A percentile compares a stretch with the other conserved stretches of the same genome.
phyloP scores from a whole-genome alignment of 2,329 filamentous ascomycete species.

The Phialocephala subalpina region DNA sequence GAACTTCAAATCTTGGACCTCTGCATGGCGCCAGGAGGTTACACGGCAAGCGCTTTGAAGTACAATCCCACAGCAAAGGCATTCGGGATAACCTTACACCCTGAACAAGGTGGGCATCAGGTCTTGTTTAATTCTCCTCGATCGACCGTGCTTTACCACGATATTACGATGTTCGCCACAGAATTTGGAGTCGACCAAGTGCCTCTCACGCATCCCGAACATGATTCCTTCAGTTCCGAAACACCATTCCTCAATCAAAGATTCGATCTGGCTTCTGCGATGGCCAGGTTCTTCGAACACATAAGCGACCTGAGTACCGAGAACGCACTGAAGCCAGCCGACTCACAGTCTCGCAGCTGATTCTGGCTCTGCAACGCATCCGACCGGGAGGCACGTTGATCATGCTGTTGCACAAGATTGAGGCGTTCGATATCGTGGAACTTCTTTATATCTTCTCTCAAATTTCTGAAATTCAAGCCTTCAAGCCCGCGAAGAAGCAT shows the following conservation, averaged over 20 bases:
- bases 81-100: constrained; percentile 32
- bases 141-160: constrained; percentile 24
- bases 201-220: constrained; percentile 26
- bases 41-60: constrained; percentile 32
- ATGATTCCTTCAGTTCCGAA: constrained; percentile 17
- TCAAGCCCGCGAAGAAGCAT: constrained; percentile 31
- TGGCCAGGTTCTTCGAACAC: constrained; percentile 32
- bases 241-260: constrained; percentile 22
- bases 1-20: constrained; percentile 30
- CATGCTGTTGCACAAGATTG: constrained; percentile 30
- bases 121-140: constrained; percentile 22
- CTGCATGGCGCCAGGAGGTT: constrained; percentile 37
- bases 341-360: constrained; percentile 32
- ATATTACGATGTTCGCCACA: constrained; percentile 33
- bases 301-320: constrained; percentile 28
- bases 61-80: constrained; percentile 31
- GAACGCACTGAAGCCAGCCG: constrained; percentile 23
- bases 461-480: constrained; percentile 28
- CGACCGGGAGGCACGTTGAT: constrained; percentile 29
- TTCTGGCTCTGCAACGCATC: constrained; percentile 32
- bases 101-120: constrained; percentile 28
- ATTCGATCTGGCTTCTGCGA: constrained; percentile 34
- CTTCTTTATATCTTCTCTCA: constrained; percentile 25
- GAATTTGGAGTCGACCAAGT: constrained; percentile 30
- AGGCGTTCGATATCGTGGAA: constrained; percentile 25